Conservation (phyloP, 176 grass and related monocot genomes). For the Urochloa ruziziensis region DNA sequence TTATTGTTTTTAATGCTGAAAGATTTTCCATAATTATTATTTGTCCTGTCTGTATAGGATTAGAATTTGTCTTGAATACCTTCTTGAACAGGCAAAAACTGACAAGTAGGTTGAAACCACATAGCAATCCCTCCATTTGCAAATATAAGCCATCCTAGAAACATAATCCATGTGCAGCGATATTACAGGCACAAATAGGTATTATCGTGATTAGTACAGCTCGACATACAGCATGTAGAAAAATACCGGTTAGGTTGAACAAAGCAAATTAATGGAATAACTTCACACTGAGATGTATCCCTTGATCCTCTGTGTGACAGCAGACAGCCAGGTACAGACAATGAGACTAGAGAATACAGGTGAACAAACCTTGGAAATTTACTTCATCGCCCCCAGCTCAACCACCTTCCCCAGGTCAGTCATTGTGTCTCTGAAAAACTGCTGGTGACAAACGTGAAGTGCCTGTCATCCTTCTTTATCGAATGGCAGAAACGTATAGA, state of each 20-base stretch:
- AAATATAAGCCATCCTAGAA: constrained; percentile 6
- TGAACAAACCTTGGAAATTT: constrained; percentile 27
- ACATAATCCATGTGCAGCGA: not conserved
- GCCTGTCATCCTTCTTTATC: not conserved
- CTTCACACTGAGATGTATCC: constrained; percentile 14
- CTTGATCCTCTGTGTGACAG: not conserved
- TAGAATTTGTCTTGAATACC: not conserved
- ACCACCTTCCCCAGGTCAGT: constrained; percentile 65
- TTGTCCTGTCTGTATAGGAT: not conserved
- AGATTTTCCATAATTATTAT: not conserved
- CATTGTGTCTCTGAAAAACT: constrained; percentile 71
- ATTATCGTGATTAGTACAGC: not conserved
- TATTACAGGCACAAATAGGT: not conserved
- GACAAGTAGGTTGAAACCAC: not conserved
- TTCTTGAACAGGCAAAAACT: constrained; percentile 3
- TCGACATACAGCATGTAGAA: constrained; percentile 13
- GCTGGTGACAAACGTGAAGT: not conserved
- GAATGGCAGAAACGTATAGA: constrained; percentile 43
- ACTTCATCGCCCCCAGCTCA: constrained; percentile 70
- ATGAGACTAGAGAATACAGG: not conserved
- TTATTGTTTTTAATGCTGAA: not conserved
- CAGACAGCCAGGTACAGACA: not conserved
- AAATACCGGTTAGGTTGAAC: constrained; percentile 2
- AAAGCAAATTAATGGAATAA: not conserved
- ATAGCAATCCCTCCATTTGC: not conserved